Evolutionary conservation across 352 stramenopile genomes (phyloP).

Genomic region (Phytophthora pistaciae): DNA sequence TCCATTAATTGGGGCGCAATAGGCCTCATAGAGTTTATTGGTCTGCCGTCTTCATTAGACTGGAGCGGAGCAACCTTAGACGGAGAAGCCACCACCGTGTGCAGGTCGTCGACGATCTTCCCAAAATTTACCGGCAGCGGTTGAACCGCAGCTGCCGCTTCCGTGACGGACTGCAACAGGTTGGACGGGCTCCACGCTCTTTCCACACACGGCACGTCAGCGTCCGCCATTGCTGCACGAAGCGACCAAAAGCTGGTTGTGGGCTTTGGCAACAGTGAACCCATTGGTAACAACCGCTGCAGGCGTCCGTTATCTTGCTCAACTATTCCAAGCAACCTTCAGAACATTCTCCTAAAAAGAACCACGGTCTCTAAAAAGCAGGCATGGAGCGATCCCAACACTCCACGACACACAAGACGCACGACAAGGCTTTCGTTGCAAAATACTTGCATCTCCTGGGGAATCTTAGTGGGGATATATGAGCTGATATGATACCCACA

Average conservation of each 20-base stretch:
- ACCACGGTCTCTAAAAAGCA: neutral
- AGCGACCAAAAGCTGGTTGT: neutral
- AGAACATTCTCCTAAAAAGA: neutral
- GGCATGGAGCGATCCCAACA: neutral
- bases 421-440: too few relatives aligned
- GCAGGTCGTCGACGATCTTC: conserved; percentile 6
- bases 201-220: conserved; percentile 7
- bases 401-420: neutral
- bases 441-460: too few relatives aligned
- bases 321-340: conserved; percentile 7
- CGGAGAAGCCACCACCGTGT: neutral
- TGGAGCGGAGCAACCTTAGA: neutral
- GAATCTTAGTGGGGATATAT: too few relatives aligned
- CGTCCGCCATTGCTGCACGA: conserved; percentile 14
- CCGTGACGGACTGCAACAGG: conserved; percentile 7
- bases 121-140: conserved; percentile 21
- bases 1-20: neutral
- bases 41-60: neutral
- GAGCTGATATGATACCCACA: conserved; percentile 3
- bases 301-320: conserved; percentile 1
- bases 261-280: neutral
- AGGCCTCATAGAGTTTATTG: neutral
- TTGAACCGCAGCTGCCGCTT: conserved; percentile 14
- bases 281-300: neutral
- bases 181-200: conserved; percentile 25